A percentile compares a stretch with the other conserved stretches of the same genome.
Conservation (phyloP, 1,284 basidiomycete species). For the Moniliophthora roreri region DNA sequence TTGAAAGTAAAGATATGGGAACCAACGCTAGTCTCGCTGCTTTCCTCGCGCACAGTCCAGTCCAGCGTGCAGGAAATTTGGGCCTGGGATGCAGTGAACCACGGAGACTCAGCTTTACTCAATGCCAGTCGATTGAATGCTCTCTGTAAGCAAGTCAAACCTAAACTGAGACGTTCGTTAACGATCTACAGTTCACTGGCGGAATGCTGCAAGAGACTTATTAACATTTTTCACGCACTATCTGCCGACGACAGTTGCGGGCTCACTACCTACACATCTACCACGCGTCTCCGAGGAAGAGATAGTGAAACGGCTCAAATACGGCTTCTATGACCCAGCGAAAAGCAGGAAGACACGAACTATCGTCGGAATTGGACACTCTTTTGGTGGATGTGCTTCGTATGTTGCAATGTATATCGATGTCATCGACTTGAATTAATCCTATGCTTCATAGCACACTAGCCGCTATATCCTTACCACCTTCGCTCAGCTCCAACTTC, state of each 20-base stretch:
- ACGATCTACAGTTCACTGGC: constrained; percentile 60
- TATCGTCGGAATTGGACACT: constrained; percentile 79
- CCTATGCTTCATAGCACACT: too few species aligned
- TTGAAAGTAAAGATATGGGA: constrained; percentile 57
- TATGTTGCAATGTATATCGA: constrained; percentile 32
- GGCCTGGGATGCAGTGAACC: constrained; percentile 76
- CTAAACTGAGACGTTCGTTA: too few species aligned
- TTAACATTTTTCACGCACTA: constrained; percentile 66
- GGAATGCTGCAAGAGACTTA: constrained; percentile 71
- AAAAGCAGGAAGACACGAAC: constrained; percentile 28
- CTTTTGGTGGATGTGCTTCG: constrained; percentile 75
- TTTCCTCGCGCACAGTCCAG: constrained; percentile 33
- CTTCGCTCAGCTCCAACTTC: constrained; percentile 56
- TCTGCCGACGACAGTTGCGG: constrained; percentile 41
- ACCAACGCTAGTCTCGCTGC: constrained; percentile 51
- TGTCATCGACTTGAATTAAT: too few species aligned
- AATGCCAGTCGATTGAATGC: constrained; percentile 57
- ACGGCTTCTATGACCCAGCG: constrained; percentile 37
- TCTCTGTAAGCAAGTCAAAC: constrained; percentile 42
- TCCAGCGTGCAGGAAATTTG: constrained; percentile 70
- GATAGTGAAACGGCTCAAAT: constrained; percentile 35
- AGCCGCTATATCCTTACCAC: constrained; percentile 5
- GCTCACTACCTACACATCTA: constrained; percentile 49
- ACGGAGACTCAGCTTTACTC: constrained; percentile 72
- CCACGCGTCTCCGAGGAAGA: constrained; percentile 41